Conservation (phyloP, 805 yeast genomes). For the Novakomyces olei region DNA sequence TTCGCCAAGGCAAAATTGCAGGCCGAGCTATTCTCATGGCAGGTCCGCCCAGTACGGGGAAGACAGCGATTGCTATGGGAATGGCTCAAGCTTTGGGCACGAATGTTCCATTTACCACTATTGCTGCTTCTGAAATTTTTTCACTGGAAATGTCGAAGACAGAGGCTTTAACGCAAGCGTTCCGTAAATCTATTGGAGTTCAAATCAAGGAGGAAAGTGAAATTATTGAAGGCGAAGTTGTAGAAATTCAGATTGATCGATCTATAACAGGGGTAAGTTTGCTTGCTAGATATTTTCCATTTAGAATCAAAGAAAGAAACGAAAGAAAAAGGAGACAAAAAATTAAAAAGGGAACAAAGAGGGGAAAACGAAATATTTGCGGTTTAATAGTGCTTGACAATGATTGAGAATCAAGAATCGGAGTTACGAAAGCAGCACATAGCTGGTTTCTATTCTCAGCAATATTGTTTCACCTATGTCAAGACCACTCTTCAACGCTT, state of each 20-base stretch:
- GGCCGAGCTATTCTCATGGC: constrained; percentile 91
- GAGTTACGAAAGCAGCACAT: no score
- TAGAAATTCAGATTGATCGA: constrained; percentile 84
- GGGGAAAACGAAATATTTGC: no score
- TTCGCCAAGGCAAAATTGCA: constrained; percentile 82
- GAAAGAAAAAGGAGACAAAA: neutral
- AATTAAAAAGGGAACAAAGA: no score
- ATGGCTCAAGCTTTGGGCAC: constrained; percentile 26
- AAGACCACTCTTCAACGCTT: no score
- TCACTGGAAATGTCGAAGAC: constrained; percentile 85
- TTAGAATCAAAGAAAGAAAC: neutral
- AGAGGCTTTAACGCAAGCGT: constrained; percentile 88
- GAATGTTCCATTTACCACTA: constrained; percentile 84
- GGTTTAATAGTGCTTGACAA: no score
- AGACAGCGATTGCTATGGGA: constrained; percentile 96
- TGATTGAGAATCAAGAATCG: no score
- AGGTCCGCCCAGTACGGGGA: constrained; percentile 98
- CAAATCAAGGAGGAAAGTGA: constrained; percentile 93
- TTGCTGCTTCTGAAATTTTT: constrained; percentile 85
- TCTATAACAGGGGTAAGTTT: constrained; percentile 71
- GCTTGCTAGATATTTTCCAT: neutral
- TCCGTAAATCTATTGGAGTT: constrained; percentile 86
- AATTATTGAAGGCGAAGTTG: constrained; percentile 95
- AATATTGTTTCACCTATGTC: no score
- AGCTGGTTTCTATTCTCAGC: no score